Percentiles rank a stretch among this genome's conserved stretches.
Evolutionary conservation across 2,329 filamentous ascomycete genomes (phyloP).

Genomic region (Neoscytalidium dimidiatum): DNA sequence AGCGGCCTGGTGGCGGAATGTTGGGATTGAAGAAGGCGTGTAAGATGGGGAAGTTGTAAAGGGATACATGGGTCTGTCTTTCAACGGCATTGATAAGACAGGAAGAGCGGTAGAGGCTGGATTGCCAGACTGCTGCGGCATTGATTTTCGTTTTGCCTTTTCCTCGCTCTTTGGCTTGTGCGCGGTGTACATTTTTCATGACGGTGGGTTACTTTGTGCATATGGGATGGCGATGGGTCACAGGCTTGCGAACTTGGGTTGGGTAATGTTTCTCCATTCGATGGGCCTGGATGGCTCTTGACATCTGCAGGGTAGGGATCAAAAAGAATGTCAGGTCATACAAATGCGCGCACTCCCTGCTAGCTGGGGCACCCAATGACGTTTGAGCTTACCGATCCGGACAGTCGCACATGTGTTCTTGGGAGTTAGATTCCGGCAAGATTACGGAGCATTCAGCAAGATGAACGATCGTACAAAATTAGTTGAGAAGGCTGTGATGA

Average conservation of each 20-base stretch:
- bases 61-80: not conserved
- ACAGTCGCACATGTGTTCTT: not conserved
- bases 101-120: not conserved
- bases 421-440: not conserved
- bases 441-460: not conserved
- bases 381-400: not conserved
- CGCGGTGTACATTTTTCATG: constrained; percentile 2
- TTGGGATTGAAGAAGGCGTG: constrained; percentile 43
- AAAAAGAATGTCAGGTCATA: constrained; percentile 12
- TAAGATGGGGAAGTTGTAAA: not conserved
- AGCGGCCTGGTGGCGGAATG: constrained; percentile 48
- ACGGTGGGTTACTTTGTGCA: constrained; percentile 2
- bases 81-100: not conserved
- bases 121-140: not conserved
- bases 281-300: not conserved
- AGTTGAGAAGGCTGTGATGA: no score
- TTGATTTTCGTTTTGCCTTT: not conserved
- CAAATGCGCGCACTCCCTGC: not conserved
- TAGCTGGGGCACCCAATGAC: not conserved
- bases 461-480: not conserved
- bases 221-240: constrained; percentile 13
- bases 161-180: not conserved
- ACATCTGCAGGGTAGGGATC: not conserved
- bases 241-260: constrained; percentile 4
- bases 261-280: not conserved